Evolutionary conservation across 257 asterid genomes (phyloP), one percentile per base, ranked within the genome.

Genomic region (Capsicum baccatum): DNA sequence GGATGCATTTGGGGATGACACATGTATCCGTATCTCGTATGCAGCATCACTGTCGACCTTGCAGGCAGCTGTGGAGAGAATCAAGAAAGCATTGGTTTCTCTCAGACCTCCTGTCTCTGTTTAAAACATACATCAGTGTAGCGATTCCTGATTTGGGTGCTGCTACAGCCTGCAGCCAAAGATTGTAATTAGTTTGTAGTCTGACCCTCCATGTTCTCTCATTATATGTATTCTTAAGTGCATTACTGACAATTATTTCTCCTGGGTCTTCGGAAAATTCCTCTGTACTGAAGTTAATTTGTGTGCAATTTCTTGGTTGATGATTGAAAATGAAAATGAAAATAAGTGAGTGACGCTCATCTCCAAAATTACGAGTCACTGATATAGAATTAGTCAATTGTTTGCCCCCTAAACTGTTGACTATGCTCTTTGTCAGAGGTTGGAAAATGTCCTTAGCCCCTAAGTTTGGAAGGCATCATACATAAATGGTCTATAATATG

Each of bases 1-100:
- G 9, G 96, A 92, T 83, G 99, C 99, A 70, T 95, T 95, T 67
- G 99, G 99, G 8, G 98, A 95, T 17, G 99, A 95, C 84, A 93
- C 90, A 4, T 94, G 99, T 90, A 91, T 95, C 59, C 97, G 99
- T 5, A 95, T 95, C 88, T 95, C 98, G 0, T 95, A 95, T 83
- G 97, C 99, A 7, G 97, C 86, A 76, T 91, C 98, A 3, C 91
- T 95, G 44, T 70, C 93, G 70, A 90, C 93, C 9, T 85, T 95
- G 84, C 91, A 91, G 90, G 97, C 89, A 9, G 99, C 97, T 0
- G 89, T 93, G 0, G 94, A 89, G 67, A 90, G 94, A 84, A 95
- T 94, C 50, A 92, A 91, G 90, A 79, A 39, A 64, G 97, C 98
- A n/a, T 87, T 95, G 70, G 5, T 83, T 60, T 58, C 90, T 71